These are phyloP conservation scores for Malassezia pachydermatis DNA, from an alignment of 1,284 basidiomycete species.

Conservation along the genomic window DNA sequence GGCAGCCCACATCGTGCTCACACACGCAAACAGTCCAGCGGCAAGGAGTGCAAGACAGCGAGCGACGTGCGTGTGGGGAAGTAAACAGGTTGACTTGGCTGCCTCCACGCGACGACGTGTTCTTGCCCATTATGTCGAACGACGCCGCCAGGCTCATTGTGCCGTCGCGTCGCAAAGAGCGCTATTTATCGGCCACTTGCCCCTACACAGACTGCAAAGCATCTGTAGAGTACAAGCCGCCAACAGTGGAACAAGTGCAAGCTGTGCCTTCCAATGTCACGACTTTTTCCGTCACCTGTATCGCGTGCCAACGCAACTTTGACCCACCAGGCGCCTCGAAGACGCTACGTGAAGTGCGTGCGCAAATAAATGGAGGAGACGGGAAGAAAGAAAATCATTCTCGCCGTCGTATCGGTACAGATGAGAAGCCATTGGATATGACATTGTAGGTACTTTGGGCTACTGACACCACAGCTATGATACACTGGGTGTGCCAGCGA, in stretches of 20 bases:
- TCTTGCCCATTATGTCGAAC: neutral
- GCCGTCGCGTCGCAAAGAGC: constrained; percentile 35
- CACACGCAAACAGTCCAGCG: neutral
- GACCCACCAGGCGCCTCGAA: constrained; percentile 40
- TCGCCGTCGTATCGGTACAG: constrained; percentile 44
- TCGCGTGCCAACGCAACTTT: constrained; percentile 36
- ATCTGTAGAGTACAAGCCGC: constrained; percentile 39
- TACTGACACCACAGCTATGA: constrained; percentile 48
- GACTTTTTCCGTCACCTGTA: constrained; percentile 42
- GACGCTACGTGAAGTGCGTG: constrained; percentile 30
- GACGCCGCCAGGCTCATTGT: constrained; percentile 16
- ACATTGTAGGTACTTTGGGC: constrained; percentile 24
- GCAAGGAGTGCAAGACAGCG: neutral
- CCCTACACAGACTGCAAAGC: constrained; percentile 38
- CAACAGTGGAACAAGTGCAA: constrained; percentile 21
- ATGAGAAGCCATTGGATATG: constrained; percentile 45
- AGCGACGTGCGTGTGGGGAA: neutral
- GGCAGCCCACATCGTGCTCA: neutral
- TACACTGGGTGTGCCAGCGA: constrained; percentile 63
- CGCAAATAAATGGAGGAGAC: constrained; percentile 18
- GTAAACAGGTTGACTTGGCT: neutral
- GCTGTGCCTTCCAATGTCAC: constrained; percentile 28
- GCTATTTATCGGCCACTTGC: constrained; percentile 32
- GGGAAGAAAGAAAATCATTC: constrained; percentile 18
- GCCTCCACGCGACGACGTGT: neutral